Evolutionary conservation across 352 stramenopile species (phyloP).

Genomic region (Pythium pyrilobum): DNA sequence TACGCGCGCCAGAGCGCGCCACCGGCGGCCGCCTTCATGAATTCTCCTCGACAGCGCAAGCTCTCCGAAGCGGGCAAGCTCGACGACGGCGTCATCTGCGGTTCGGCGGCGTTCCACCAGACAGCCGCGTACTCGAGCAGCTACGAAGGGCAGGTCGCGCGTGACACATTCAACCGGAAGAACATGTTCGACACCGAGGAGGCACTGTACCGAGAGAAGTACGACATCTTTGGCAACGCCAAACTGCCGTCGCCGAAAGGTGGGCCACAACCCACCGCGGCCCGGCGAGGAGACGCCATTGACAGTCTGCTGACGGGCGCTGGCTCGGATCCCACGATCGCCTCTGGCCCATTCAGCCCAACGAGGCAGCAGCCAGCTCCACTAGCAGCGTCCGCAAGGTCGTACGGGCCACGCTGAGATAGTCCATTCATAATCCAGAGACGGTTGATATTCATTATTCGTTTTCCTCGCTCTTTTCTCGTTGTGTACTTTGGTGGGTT

Average conservation of each 20-base stretch:
- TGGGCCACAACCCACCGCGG: not conserved
- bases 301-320: constrained; percentile 33
- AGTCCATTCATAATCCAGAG: too few relatives aligned
- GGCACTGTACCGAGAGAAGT: constrained; percentile 36
- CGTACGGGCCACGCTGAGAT: constrained; percentile 2
- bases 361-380: constrained; percentile 10
- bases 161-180: constrained; percentile 42
- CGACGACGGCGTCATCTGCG: constrained; percentile 58
- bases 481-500: not conserved
- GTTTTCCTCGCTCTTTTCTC: not conserved
- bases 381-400: not conserved
- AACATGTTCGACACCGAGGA: constrained; percentile 58
- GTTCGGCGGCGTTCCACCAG: constrained; percentile 49
- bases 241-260: constrained; percentile 30
- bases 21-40: not conserved
- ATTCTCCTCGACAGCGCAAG: constrained; percentile 17
- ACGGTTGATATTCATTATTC: not conserved
- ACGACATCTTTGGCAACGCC: constrained; percentile 62
- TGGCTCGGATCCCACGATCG: too few relatives aligned
- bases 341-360: too few relatives aligned
- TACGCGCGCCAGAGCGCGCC: constrained; percentile 26
- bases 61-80: not conserved
- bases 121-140: constrained; percentile 51
- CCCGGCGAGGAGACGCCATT: constrained; percentile 37
- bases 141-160: constrained; percentile 51